These are phyloP conservation scores for Thalia dealbata DNA, from an alignment of 176 grass and related monocot genomes.

Conservation along the genomic window DNA sequence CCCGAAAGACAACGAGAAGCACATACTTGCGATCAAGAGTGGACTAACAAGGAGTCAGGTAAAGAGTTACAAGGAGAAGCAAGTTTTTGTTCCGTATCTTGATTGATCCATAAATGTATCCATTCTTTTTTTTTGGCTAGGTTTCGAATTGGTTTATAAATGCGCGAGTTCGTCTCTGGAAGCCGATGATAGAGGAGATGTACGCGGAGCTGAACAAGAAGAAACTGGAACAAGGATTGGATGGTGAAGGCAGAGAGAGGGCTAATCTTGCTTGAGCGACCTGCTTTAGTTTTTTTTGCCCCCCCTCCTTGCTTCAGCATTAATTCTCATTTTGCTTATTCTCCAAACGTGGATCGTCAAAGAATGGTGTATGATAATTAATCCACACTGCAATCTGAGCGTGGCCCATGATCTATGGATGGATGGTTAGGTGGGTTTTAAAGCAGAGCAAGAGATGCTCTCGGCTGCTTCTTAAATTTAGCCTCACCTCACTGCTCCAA, in stretches of 20 bases:
- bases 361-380: no score
- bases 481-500: no score
- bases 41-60: slow-evolving; percentile 78
- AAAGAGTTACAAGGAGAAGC: background rate
- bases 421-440: no score
- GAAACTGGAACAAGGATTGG: background rate
- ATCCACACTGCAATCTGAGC: no score
- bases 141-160: slow-evolving; percentile 98
- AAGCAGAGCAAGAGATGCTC: no score
- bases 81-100: no score
- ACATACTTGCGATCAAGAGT: slow-evolving; percentile 61
- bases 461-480: no score
- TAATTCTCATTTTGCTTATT: background rate
- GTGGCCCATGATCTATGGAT: no score
- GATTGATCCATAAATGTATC: no score
- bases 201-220: slow-evolving; percentile 47
- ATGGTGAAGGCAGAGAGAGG: background rate
- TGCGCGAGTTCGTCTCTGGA: slow-evolving; percentile 74
- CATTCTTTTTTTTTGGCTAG: slow-evolving; percentile 18
- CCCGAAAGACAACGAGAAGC: slow-evolving; percentile 72
- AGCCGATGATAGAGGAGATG: slow-evolving; percentile 92
- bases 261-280: background rate
- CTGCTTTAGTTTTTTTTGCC: background rate
- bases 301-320: no score
- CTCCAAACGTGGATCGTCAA: background rate